Base-by-base conservation (phyloP, 2,329 filamentous ascomycete species). In the Paracoccidioides lutzii region DNA sequence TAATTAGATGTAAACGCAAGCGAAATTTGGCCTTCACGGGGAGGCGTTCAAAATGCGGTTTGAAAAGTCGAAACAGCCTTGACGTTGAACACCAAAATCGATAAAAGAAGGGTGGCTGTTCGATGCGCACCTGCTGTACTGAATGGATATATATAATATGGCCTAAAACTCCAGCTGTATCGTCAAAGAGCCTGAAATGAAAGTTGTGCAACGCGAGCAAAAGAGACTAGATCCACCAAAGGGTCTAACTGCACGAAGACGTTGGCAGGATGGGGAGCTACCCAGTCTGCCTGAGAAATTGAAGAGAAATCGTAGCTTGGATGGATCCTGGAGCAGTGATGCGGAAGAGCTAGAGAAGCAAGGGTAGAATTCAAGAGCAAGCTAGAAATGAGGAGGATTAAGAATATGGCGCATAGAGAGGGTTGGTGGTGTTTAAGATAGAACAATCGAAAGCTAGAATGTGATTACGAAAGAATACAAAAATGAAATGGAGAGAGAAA, bases 291-390 rank as follows among this genome's bases (percentile, higher is more conserved):
- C 7, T 22, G 6, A 9, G 37, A 32, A 41, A 37, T 12, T 28
- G 22, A 37, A 51, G n/a, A 51, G 35, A 40, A 32, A 30, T 44
- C 42, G 49, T 38, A 54, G 54, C 52, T 40, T 54, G 57, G 53
- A 50, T 60, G 37, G 56, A 55, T 22, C 22, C 22, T 22, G 22
- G 22, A 22, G 22, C 22, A 22, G 22, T 22, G 22, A 22, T 22
- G 54, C 48, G 51, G 51, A 55, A 55, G 54, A 60, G 52, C 15
- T 4, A n/a, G 12, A 44, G 35, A 22, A 22, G 14, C 40, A 42
- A 33, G 55, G 30, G 38, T 32, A 40, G 38, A 33, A 5, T 3
- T 10, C 15, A 5, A 5, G 10, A 52, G 38, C 35, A 28, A 42
- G 33, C 33, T 9, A 8, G 8, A 37, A 38, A 14, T 4, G 28